A percentile compares a stretch with the other conserved stretches of the same genome.
Evolutionary conservation across 1,139 yeast species (phyloP).

Genomic region (Diutina neorugosa): DNA sequence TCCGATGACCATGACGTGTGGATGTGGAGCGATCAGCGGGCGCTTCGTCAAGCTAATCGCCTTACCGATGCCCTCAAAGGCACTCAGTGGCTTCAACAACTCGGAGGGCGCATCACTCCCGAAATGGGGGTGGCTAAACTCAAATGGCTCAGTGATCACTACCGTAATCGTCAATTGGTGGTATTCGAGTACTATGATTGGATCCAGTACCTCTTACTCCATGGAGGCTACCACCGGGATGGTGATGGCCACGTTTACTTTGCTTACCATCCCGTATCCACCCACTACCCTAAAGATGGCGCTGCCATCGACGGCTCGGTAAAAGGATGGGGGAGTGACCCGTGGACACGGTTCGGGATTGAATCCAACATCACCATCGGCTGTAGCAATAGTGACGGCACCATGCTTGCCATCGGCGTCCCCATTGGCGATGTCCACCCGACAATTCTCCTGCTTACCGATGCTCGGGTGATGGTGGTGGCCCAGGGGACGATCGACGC

Average conservation of each 20-base stretch:
- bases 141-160: not conserved
- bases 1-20: not conserved
- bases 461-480: not conserved
- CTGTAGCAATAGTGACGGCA: not conserved
- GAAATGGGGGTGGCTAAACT: not conserved
- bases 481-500: not conserved
- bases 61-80: not conserved
- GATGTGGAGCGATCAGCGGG: slow-evolving; percentile 2
- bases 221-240: not conserved
- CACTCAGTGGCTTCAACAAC: not conserved
- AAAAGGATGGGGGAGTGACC: not conserved
- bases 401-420: not conserved
- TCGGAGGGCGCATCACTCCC: not conserved
- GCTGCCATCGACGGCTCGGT: not conserved
- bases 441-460: not conserved
- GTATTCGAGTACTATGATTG: slow-evolving; percentile 2
- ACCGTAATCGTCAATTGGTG: not conserved
- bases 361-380: not conserved
- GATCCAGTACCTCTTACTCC: not conserved
- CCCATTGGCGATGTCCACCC: not conserved
- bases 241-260: not conserved
- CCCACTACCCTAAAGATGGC: not conserved
- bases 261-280: not conserved
- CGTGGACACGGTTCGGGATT: not conserved
- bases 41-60: not conserved